Evolutionary conservation across 2,329 filamentous ascomycete genomes (phyloP), one percentile per base, ranked within the genome.

Genomic region (Aspergillus thermomutatus): DNA sequence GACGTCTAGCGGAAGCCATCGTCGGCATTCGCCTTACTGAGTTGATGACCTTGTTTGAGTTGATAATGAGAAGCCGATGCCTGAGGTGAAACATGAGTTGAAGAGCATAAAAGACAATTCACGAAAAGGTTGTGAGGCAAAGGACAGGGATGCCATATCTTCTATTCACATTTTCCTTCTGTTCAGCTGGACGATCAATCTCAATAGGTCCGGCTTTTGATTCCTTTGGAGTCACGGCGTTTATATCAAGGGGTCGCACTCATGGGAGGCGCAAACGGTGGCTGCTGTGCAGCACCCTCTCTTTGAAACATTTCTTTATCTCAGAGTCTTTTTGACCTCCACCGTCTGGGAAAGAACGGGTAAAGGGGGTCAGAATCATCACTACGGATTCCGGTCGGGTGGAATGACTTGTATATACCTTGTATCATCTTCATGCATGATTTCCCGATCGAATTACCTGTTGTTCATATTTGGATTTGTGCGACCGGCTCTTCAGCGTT

Each of bases 241-340:
- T 58, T 26, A 21, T 41, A 48, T 51, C 26, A 31, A 28, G 53
- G 51, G 49, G 53, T 43, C n/a, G 51, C 34, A 25, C 43, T 50
- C 43, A 34, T 23, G 23, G 11, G 21, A 40, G 41, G 46, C 45
- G 27, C 45, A 25, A 51, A 46, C 51, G 49, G 53, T 57, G 54
- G 50, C 61, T 57, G 57, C 63, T 60, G 58, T 34, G 54, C 60
- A 49, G 57, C 53, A 53, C 43, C 21, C 56, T 56, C 54, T 51
- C 27, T 37, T 17, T 37, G 31, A 14, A 6, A 37, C 31, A 28
- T 52, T 52, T 25, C 45, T 53, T 54, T 45, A 50, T 11, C 45
- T 49, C 17, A 17, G 3, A 3, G 25, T 52, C 49, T 37, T n/a
- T 47, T 50, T 50, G 40, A 23, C 47, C 9, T 50, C 41, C 47